Percentiles rank a stretch among this genome's conserved stretches.
These are phyloP conservation scores for Volvox africanus DNA, from an alignment of 139 green algal genomes.

Conservation along the genomic window DNA sequence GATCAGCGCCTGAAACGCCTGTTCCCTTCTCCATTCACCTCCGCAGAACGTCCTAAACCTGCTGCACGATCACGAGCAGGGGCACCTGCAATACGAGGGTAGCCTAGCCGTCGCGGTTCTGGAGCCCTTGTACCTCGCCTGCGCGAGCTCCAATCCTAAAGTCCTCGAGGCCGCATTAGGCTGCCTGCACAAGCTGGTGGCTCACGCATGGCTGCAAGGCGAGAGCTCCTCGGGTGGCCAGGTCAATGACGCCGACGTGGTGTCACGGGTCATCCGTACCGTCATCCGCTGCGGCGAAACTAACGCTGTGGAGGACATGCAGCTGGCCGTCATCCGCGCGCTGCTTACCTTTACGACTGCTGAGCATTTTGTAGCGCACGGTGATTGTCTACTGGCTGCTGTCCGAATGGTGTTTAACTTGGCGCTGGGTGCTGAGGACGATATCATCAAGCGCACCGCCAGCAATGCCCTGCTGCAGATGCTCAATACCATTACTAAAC, in stretches of 20 bases:
- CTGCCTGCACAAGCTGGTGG: constrained; percentile 93
- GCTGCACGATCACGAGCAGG: constrained; percentile 61
- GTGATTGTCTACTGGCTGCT: constrained; percentile 86
- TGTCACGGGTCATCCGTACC: constrained; percentile 76
- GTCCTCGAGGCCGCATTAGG: constrained; percentile 84
- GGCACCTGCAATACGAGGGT: constrained; percentile 34
- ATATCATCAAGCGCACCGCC: constrained; percentile 82
- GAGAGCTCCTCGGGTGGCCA: constrained; percentile 50
- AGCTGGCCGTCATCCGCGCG: constrained; percentile 85
- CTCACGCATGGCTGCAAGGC: constrained; percentile 88
- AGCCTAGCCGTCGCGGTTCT: constrained; percentile 71
- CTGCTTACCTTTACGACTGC: constrained; percentile 89
- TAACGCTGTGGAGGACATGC: constrained; percentile 62
- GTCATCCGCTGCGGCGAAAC: constrained; percentile 82
- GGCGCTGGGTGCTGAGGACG: constrained; percentile 80
- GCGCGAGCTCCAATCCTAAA: constrained; percentile 54
- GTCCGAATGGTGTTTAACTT: constrained; percentile 92
- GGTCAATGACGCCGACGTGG: constrained; percentile 29
- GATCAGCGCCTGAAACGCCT: too few species aligned
- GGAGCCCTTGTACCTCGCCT: constrained; percentile 78
- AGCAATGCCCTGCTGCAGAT: constrained; percentile 85
- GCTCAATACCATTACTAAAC: constrained; percentile 90
- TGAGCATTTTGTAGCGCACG: constrained; percentile 92
- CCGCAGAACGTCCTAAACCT: constrained; percentile 70
- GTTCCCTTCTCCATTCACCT: neutral